A percentile compares a stretch with the other conserved stretches of the same genome.
These are phyloP conservation scores for Hamiltosporidium tvaerminnensis DNA, from an alignment of 371 early-diverging fungal species.

Conservation along the genomic window DNA sequence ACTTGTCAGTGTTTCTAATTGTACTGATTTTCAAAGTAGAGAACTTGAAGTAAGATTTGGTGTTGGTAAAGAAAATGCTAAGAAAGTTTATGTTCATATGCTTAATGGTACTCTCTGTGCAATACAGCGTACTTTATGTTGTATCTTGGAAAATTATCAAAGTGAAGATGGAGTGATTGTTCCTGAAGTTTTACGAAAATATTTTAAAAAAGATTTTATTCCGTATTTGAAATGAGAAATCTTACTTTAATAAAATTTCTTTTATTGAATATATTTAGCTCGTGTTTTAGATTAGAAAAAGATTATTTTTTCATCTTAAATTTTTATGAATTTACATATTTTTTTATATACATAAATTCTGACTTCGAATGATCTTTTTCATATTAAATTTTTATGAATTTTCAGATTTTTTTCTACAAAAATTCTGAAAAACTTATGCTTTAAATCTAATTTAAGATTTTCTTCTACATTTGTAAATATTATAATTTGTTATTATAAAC, in stretches of 20 bases:
- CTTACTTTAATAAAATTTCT: not conserved
- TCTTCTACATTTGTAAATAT: too few species aligned
- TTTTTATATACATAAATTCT: too few species aligned
- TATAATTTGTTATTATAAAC: too few species aligned
- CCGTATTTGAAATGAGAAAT: not conserved
- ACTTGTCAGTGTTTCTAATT: conserved; percentile 95
- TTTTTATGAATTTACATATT: too few species aligned
- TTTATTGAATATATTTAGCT: not conserved
- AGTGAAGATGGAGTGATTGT: conserved; percentile 56
- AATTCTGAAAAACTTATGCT: too few species aligned
- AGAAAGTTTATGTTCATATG: conserved; percentile 89
- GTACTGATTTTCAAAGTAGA: conserved; percentile 91
- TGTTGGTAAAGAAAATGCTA: conserved; percentile 61
- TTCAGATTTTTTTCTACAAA: too few species aligned
- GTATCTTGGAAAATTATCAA: conserved; percentile 90
- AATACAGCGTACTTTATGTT: conserved; percentile 87
- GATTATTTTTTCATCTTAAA: too few species aligned
- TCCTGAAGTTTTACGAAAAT: conserved; percentile 57
- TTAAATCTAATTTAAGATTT: too few species aligned
- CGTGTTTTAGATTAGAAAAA: too few species aligned
- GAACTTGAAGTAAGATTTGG: conserved; percentile 87
- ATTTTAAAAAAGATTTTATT: conserved; percentile 12
- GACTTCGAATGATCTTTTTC: too few species aligned
- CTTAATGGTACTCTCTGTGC: conserved; percentile 94
- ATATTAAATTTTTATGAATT: too few species aligned